These are phyloP conservation scores for Myriosclerotinia scirpicola DNA, from an alignment of 2,329 filamentous ascomycete genomes.

Conservation along the genomic window DNA sequence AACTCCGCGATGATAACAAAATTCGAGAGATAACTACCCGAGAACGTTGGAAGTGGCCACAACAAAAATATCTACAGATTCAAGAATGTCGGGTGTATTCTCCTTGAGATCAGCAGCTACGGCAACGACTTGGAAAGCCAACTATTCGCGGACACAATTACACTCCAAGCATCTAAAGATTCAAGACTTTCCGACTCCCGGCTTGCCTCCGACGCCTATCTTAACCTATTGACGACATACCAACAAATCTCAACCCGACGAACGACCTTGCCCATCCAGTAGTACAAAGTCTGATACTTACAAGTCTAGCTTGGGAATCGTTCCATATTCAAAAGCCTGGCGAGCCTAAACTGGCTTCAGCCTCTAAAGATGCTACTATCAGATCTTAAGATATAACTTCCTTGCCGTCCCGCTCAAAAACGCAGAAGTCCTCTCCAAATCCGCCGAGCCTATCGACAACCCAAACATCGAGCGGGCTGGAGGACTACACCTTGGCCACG, in stretches of 20 bases:
- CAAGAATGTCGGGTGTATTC: neutral
- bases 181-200: neutral
- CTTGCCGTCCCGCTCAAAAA: too few species aligned
- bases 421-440: too few species aligned
- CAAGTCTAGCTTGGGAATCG: slow-evolving; percentile 86
- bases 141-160: neutral
- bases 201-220: too few species aligned
- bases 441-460: too few species aligned
- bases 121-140: neutral
- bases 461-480: too few species aligned
- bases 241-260: slow-evolving; percentile 48
- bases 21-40: neutral
- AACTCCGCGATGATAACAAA: neutral
- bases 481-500: too few species aligned
- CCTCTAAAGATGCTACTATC: slow-evolving; percentile 86
- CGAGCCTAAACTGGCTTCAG: slow-evolving; percentile 78
- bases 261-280: slow-evolving; percentile 57
- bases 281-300: slow-evolving; percentile 56
- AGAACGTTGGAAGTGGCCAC: neutral
- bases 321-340: slow-evolving; percentile 77
- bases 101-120: neutral
- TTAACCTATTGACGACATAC: too few species aligned
- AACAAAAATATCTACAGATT: neutral
- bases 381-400: slow-evolving; percentile 42
- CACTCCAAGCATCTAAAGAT: neutral